These are phyloP conservation scores for Vanilla planifolia DNA, from an alignment of 106 monocot species.

Conservation along the genomic window DNA sequence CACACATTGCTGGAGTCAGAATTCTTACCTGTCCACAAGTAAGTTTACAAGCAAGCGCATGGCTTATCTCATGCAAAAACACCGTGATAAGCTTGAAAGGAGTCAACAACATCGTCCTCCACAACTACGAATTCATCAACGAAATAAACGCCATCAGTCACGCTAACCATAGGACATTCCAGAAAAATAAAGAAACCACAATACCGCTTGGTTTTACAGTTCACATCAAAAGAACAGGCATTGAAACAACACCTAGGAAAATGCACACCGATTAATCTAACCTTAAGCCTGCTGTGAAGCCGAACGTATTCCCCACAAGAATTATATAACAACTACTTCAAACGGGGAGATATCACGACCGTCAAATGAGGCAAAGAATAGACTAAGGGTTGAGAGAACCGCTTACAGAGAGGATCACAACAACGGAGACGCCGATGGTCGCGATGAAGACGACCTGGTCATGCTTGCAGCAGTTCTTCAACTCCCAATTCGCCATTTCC, in stretches of 20 bases:
- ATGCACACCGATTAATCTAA: too few species aligned
- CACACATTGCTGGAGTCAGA: background rate
- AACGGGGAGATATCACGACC: background rate
- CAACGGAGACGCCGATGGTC: constrained; percentile 61
- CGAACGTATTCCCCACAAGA: too few species aligned
- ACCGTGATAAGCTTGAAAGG: constrained; percentile 98
- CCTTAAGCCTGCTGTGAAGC: too few species aligned
- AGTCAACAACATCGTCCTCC: constrained; percentile 76
- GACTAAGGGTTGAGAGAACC: background rate
- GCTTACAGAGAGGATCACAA: constrained; percentile 77
- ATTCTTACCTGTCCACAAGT: constrained; percentile 84
- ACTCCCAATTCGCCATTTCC: constrained; percentile 78
- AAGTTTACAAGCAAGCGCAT: constrained; percentile 89
- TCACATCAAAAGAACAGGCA: too few species aligned
- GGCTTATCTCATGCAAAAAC: constrained; percentile 88
- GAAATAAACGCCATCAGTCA: background rate
- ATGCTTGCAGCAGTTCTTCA: constrained; percentile 77
- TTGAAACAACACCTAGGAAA: too few species aligned
- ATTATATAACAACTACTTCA: too few species aligned
- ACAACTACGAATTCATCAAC: constrained; percentile 41
- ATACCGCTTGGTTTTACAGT: too few species aligned
- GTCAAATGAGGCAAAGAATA: background rate
- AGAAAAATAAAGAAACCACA: background rate
- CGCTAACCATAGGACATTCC: background rate
- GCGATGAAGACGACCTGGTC: constrained; percentile 62